Percentiles rank a stretch among this genome's conserved stretches.
phyloP scores from a whole-genome alignment of 2,329 filamentous ascomycete species.

The Diaporthe vexans region DNA sequence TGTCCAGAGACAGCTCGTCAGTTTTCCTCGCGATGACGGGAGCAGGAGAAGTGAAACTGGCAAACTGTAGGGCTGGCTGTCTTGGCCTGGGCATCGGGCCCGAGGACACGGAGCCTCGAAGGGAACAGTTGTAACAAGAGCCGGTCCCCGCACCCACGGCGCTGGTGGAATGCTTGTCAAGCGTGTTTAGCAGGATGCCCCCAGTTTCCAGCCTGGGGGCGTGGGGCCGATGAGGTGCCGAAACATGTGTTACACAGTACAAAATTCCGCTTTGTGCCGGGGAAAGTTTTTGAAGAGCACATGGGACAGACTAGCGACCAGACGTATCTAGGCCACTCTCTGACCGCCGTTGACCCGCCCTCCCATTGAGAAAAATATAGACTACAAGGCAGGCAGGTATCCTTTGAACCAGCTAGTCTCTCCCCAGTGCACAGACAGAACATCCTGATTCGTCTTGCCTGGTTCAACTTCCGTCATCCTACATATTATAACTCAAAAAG shows the following conservation, averaged over 20 bases:
- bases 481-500: not conserved
- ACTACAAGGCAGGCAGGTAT: not conserved
- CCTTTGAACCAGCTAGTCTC: conserved; percentile 1
- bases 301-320: not conserved
- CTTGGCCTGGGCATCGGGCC: conserved; percentile 3
- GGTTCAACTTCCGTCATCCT: not conserved
- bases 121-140: not conserved
- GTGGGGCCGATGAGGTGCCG: conserved; percentile 22
- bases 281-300: not conserved
- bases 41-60: not conserved
- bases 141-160: not conserved
- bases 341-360: conserved; percentile 17
- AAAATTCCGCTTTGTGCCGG: conserved; percentile 24
- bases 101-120: conserved; percentile 17
- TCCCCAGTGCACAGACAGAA: conserved; percentile 11
- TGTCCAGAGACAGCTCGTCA: not conserved
- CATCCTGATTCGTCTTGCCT: not conserved
- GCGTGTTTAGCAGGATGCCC: conserved; percentile 8
- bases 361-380: not conserved
- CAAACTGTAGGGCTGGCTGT: not conserved
- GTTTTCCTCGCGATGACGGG: not conserved
- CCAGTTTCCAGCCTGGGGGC: not conserved
- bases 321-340: conserved; percentile 8
- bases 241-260: conserved; percentile 31
- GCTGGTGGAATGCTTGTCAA: not conserved